These are phyloP conservation scores for Eimeria sp. DNA, from an alignment of 169 alveolate genomes.

Conservation along the genomic window DNA sequence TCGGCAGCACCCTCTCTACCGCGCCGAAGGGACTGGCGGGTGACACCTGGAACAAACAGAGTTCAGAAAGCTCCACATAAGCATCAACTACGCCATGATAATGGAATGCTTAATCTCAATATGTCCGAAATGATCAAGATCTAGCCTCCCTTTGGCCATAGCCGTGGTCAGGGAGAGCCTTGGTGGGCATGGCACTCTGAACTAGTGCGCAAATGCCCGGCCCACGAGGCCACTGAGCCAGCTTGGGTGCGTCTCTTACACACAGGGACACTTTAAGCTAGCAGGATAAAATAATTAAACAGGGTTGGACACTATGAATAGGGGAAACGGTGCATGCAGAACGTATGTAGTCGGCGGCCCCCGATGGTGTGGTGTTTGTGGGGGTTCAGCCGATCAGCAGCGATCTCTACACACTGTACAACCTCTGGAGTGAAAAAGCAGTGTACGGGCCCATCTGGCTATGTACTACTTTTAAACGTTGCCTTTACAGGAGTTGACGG, in stretches of 20 bases:
- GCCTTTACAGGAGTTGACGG: background rate
- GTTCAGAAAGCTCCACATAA: slow-evolving; percentile 2
- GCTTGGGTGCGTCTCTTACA: slow-evolving; percentile 47
- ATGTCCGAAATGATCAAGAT: background rate
- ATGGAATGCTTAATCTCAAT: slow-evolving; percentile 22
- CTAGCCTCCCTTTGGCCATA: background rate
- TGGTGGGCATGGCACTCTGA: slow-evolving; percentile 60
- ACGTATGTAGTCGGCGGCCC: slow-evolving; percentile 71
- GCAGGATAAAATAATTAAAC: slow-evolving; percentile 8
- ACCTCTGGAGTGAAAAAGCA: background rate
- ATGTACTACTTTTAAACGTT: background rate
- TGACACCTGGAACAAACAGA: background rate
- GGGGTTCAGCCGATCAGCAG: slow-evolving; percentile 60
- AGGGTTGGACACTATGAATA: background rate
- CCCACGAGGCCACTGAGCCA: slow-evolving; percentile 59
- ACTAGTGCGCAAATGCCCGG: slow-evolving; percentile 55
- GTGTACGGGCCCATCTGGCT: background rate
- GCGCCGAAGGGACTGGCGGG: slow-evolving; percentile 40
- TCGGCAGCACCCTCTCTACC: slow-evolving; percentile 53
- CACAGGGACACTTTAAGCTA: slow-evolving; percentile 5
- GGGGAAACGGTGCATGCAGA: slow-evolving; percentile 51
- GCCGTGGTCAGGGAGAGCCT: slow-evolving; percentile 43
- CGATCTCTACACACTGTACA: background rate
- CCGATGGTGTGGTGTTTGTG: slow-evolving; percentile 77
- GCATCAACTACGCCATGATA: slow-evolving; percentile 5